Evolutionary conservation across 441 rosid genomes (phyloP).

Genomic region (Gossypium laxum): DNA sequence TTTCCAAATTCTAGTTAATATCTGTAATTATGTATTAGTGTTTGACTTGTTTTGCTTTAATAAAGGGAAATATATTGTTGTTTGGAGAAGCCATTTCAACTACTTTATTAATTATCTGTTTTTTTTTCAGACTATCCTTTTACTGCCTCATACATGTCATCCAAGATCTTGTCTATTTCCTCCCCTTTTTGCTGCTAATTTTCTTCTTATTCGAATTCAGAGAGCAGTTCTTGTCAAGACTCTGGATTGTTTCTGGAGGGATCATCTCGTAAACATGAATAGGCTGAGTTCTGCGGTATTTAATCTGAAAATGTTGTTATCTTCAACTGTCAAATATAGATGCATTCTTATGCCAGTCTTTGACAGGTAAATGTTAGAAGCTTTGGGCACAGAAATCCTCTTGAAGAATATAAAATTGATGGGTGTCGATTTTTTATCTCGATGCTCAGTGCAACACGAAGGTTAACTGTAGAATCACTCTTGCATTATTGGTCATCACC

Average conservation of each 20-base stretch:
- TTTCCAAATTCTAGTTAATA: background rate
- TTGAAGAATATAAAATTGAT: constrained; percentile 93
- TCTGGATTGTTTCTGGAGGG: constrained; percentile 84
- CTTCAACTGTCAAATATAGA: constrained; percentile 6
- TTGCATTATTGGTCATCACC: constrained; percentile 78
- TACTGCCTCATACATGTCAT: background rate
- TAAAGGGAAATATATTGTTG: background rate
- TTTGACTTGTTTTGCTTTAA: background rate
- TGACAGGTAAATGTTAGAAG: constrained; percentile 82
- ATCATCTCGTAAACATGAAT: constrained; percentile 91
- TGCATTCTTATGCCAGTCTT: constrained; percentile 18
- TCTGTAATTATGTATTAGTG: background rate
- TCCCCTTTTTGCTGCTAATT: constrained; percentile 1
- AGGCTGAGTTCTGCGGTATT: constrained; percentile 82
- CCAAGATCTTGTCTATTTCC: background rate
- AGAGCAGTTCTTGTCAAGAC: constrained; percentile 83
- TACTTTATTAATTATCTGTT: background rate
- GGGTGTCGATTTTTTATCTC: constrained; percentile 92
- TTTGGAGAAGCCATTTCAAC: background rate
- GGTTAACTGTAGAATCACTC: constrained; percentile 72
- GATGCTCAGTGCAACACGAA: constrained; percentile 82
- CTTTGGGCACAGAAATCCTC: constrained; percentile 93
- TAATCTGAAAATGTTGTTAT: constrained; percentile 4
- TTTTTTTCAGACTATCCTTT: background rate
- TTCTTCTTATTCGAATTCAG: constrained; percentile 30